phyloP scores from a whole-genome alignment of 176 grass and related monocot genomes.

The Rhynchospora breviuscula region DNA sequence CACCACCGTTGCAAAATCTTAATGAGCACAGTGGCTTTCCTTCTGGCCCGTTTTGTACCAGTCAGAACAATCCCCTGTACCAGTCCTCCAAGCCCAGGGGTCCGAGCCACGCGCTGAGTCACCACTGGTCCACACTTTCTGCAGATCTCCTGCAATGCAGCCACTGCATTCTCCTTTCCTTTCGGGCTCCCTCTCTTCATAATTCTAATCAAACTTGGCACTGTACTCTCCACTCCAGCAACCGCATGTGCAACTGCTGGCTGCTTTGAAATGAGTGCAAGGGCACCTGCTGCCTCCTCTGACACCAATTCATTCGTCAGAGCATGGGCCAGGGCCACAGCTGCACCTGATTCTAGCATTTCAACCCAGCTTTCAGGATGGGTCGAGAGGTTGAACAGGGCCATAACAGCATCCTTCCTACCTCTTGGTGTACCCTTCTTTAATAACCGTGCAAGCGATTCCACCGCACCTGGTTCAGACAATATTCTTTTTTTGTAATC shows the following conservation, averaged over 20 bases:
- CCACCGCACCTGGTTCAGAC: constrained; percentile 61
- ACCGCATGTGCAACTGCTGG: constrained; percentile 51
- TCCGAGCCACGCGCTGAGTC: constrained; percentile 48
- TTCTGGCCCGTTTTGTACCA: constrained; percentile 83
- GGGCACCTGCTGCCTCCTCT: constrained; percentile 86
- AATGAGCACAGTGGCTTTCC: constrained; percentile 65
- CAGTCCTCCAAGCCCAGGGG: constrained; percentile 47
- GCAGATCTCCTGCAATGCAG: constrained; percentile 88
- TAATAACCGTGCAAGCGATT: constrained; percentile 62
- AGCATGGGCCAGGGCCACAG: constrained; percentile 53
- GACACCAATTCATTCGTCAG: constrained; percentile 64
- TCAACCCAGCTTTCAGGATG: constrained; percentile 66
- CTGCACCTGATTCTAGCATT: constrained; percentile 67
- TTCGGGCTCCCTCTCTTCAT: constrained; percentile 89
- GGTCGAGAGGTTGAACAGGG: constrained; percentile 90
- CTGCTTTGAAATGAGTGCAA: constrained; percentile 78
- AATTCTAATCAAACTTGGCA: constrained; percentile 58
- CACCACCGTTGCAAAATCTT: constrained; percentile 63
- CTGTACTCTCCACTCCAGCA: constrained; percentile 47
- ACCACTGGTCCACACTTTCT: constrained; percentile 46
- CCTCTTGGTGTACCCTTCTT: constrained; percentile 73
- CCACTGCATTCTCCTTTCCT: constrained; percentile 90
- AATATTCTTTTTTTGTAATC: constrained; percentile 89
- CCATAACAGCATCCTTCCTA: constrained; percentile 96
- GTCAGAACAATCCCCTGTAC: constrained; percentile 57